These are phyloP conservation scores for Lepidopterella palustris DNA, from an alignment of 495 filamentous ascomycete species.

Conservation along the genomic window DNA sequence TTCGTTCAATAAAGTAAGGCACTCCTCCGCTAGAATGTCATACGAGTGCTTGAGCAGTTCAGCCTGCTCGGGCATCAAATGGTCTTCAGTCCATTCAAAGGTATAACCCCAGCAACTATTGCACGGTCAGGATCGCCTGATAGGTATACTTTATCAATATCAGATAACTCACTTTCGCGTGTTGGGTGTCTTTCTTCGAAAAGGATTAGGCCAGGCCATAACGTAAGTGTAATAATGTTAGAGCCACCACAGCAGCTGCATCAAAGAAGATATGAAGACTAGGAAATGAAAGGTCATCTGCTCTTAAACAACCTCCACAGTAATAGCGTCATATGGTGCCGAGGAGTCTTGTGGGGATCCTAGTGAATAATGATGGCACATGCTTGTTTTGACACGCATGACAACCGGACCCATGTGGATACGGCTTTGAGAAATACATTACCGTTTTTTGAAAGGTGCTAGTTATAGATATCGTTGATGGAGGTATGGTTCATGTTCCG, in stretches of 20 bases:
- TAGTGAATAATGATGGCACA: neutral
- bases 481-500: neutral
- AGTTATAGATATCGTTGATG: too few species aligned
- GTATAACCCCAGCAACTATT: constrained; percentile 56
- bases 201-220: constrained; percentile 40
- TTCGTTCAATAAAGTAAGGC: constrained; percentile 52
- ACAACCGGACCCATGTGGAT: neutral
- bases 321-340: constrained; percentile 5
- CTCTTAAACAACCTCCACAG: neutral
- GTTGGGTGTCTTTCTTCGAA: constrained; percentile 31
- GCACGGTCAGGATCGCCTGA: neutral
- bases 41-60: constrained; percentile 56
- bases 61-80: constrained; percentile 56
- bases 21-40: constrained; percentile 62
- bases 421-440: neutral
- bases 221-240: neutral
- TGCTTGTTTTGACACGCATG: neutral
- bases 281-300: neutral
- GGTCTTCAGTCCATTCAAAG: constrained; percentile 63
- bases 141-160: neutral
- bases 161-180: constrained; percentile 29
- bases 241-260: neutral
- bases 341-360: neutral
- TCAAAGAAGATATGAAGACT: neutral
- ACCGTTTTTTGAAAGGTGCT: neutral